Conservation (phyloP, 176 grass and related monocot species). For the Zoysia pacifica region DNA sequence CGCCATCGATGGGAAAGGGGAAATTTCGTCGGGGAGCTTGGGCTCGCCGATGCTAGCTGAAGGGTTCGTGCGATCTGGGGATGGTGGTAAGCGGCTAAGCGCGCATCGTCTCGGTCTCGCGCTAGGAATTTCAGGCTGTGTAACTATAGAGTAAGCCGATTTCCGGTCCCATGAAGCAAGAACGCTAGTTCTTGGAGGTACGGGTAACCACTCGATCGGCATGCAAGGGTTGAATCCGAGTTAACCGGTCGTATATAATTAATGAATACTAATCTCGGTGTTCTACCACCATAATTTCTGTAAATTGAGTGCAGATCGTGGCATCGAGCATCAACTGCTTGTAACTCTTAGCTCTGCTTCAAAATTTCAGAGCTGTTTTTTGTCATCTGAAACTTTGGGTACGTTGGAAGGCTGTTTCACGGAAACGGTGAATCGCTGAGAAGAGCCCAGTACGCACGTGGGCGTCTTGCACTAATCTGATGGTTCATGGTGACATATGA, state of each 20-base stretch:
- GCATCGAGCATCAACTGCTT: neutral
- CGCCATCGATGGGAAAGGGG: neutral
- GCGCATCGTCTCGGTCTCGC: neutral
- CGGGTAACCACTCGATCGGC: neutral
- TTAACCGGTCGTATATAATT: neutral
- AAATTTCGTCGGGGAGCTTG: neutral
- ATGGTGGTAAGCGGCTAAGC: neutral
- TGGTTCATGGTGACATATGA: constrained; percentile 12
- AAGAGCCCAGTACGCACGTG: neutral
- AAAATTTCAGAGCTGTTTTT: neutral
- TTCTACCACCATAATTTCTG: neutral
- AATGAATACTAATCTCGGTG: neutral
- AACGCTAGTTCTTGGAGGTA: constrained; percentile 17
- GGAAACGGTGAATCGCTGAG: neutral
- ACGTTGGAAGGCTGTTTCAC: neutral
- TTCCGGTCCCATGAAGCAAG: neutral
- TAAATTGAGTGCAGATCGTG: neutral
- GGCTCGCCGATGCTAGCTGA: neutral
- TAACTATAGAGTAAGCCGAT: neutral
- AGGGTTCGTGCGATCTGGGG: neutral
- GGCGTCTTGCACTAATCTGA: neutral
- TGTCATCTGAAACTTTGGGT: constrained; percentile 16
- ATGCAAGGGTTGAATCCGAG: neutral
- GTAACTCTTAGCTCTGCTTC: neutral
- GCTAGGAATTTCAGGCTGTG: neutral